Conservation (phyloP, 352 stramenopile species). For the Globisporangium sylvaticum region DNA sequence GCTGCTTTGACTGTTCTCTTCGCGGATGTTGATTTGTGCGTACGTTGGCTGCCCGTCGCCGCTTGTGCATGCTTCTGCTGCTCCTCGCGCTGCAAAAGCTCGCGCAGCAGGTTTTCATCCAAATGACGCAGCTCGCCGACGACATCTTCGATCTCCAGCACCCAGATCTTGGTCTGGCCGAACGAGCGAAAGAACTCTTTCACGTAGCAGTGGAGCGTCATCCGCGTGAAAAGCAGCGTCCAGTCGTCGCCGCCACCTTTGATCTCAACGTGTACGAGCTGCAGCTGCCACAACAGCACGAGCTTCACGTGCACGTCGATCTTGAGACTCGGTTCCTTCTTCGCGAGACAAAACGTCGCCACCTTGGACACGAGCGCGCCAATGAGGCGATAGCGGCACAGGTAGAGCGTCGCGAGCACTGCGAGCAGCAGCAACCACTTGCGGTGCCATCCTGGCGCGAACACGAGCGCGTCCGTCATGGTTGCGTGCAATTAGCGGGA, state of each 20-base stretch:
- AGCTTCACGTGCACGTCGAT: conserved; percentile 37
- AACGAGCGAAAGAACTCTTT: conserved; percentile 72
- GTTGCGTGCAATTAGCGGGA: not conserved
- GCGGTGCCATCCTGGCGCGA: conserved; percentile 44
- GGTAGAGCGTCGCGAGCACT: conserved; percentile 39
- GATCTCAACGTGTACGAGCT: conserved; percentile 47
- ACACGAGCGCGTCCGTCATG: conserved; percentile 7
- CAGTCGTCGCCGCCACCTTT: conserved; percentile 24
- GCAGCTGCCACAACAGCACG: conserved; percentile 38
- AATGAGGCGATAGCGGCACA: conserved; percentile 55
- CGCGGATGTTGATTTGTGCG: conserved; percentile 72
- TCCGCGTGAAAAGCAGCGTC: conserved; percentile 38
- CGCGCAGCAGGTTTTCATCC: conserved; percentile 32
- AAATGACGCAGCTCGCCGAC: conserved; percentile 29
- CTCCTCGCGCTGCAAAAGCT: conserved; percentile 20
- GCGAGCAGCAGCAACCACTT: conserved; percentile 54
- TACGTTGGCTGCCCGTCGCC: not conserved
- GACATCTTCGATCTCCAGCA: conserved; percentile 51
- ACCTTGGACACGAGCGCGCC: conserved; percentile 43
- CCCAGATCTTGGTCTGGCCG: conserved; percentile 63
- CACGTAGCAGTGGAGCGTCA: conserved; percentile 47
- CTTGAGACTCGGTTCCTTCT: conserved; percentile 15
- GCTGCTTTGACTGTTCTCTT: conserved; percentile 62
- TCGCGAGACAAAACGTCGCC: conserved; percentile 33
- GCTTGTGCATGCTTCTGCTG: not conserved